These are phyloP conservation scores for Chalciporus sphaerocephalus DNA, from an alignment of 768 basidiomycete genomes.

Conservation along the genomic window DNA sequence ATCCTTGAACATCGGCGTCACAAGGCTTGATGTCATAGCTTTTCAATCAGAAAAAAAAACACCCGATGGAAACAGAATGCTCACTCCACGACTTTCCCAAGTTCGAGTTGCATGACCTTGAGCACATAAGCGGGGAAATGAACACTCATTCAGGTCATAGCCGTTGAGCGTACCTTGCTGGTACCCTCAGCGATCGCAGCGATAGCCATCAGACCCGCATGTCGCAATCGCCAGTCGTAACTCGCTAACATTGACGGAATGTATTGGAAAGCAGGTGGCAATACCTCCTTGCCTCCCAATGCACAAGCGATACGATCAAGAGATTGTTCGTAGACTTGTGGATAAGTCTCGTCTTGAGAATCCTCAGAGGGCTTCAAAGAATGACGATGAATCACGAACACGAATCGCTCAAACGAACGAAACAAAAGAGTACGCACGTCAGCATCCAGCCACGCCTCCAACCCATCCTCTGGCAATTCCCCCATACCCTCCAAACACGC, in stretches of 20 bases:
- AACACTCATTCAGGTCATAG: background rate
- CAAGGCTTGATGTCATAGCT: constrained; percentile 45
- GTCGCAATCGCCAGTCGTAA: constrained; percentile 80
- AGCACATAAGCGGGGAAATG: constrained; percentile 1
- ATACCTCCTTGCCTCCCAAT: constrained; percentile 66
- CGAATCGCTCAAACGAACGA: background rate
- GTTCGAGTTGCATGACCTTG: constrained; percentile 74
- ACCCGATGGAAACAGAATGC: constrained; percentile 21
- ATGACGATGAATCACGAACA: background rate
- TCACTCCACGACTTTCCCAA: constrained; percentile 78
- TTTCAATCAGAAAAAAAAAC: background rate
- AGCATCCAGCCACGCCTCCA: constrained; percentile 63
- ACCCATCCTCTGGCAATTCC: constrained; percentile 60
- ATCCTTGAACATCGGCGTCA: constrained; percentile 74
- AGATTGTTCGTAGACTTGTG: constrained; percentile 76
- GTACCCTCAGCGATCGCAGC: constrained; percentile 84
- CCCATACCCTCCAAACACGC: constrained; percentile 82
- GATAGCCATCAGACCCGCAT: constrained; percentile 85
- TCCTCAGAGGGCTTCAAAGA: constrained; percentile 56
- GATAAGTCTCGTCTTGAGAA: constrained; percentile 56
- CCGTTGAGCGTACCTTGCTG: constrained; percentile 44
- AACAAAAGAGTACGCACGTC: constrained; percentile 53
- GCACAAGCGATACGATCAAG: constrained; percentile 80
- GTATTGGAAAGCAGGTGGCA: constrained; percentile 78
- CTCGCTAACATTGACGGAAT: constrained; percentile 79